A percentile compares a stretch with the other conserved stretches of the same genome.
phyloP scores from a whole-genome alignment of 306 rosid genomes.

The Trifolium pratense region DNA sequence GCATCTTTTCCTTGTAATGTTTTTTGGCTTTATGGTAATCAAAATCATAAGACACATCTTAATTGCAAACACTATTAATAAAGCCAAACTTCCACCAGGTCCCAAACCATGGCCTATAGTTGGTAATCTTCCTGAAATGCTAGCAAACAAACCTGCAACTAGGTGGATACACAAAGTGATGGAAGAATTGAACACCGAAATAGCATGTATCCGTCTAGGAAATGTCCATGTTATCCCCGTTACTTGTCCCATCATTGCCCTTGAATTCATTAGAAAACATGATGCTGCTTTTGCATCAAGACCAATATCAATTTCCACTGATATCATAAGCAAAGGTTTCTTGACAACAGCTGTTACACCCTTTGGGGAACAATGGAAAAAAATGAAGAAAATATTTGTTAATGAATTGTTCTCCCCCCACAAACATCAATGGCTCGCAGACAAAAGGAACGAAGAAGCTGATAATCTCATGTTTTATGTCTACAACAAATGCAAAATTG shows the following conservation, averaged over 20 bases:
- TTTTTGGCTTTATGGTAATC: not conserved
- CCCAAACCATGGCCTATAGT: constrained; percentile 58
- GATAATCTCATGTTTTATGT: constrained; percentile 46
- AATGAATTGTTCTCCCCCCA: constrained; percentile 29
- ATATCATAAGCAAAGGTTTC: constrained; percentile 31
- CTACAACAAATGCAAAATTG: constrained; percentile 28
- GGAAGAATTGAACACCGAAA: constrained; percentile 47
- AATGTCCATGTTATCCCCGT: constrained; percentile 50
- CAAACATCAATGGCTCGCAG: constrained; percentile 34
- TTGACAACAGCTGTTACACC: constrained; percentile 14
- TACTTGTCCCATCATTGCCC: constrained; percentile 34
- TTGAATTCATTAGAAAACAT: constrained; percentile 49
- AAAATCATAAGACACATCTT: not conserved
- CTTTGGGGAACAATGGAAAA: constrained; percentile 43
- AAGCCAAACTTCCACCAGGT: constrained; percentile 39
- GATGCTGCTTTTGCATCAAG: constrained; percentile 55
- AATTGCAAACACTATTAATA: not conserved
- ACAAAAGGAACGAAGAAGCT: constrained; percentile 51
- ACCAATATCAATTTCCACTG: constrained; percentile 31
- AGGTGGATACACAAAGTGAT: constrained; percentile 50
- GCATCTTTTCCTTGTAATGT: not conserved
- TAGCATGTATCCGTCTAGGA: constrained; percentile 57
- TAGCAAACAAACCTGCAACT: constrained; percentile 31
- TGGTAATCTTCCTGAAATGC: constrained; percentile 51
- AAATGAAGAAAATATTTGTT: constrained; percentile 42